phyloP scores from a whole-genome alignment of 768 basidiomycete species.

The Termitomyces sp. region DNA sequence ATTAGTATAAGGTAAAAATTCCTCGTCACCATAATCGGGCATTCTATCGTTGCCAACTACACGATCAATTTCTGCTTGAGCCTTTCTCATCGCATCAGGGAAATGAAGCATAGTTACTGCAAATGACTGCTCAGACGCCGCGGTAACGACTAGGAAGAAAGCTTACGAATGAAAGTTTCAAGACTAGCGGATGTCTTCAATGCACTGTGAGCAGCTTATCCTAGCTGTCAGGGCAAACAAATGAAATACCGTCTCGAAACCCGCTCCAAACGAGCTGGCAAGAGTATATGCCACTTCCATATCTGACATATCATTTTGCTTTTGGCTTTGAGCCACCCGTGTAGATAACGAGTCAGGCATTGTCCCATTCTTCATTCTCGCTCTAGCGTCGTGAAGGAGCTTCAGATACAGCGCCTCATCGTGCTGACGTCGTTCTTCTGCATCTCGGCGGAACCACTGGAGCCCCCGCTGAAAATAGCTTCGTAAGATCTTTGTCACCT shows the following conservation, averaged over 20 bases:
- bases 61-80: conserved; percentile 33
- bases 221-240: neutral
- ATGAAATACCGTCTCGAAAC: conserved; percentile 25
- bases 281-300: conserved; percentile 40
- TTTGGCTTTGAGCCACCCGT: conserved; percentile 28
- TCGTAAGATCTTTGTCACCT: too few species aligned
- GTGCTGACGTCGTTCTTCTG: conserved; percentile 29
- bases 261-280: conserved; percentile 41
- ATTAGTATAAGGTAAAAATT: conserved; percentile 29
- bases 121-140: neutral
- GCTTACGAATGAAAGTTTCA: conserved; percentile 9
- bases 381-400: conserved; percentile 36
- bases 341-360: conserved; percentile 34
- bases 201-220: neutral
- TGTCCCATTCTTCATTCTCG: conserved; percentile 32
- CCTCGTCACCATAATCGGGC: conserved; percentile 32
- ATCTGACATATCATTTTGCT: conserved; percentile 33
- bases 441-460: conserved; percentile 40
- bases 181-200: conserved; percentile 3
- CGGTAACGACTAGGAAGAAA: neutral
- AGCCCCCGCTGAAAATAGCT: conserved; percentile 22
- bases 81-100: conserved; percentile 31
- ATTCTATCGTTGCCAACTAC: conserved; percentile 32
- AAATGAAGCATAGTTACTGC: conserved; percentile 34
- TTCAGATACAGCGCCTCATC: conserved; percentile 35